These are phyloP conservation scores for Colletotrichum sp. DNA, from an alignment of 2,329 filamentous ascomycete species.

Conservation along the genomic window DNA sequence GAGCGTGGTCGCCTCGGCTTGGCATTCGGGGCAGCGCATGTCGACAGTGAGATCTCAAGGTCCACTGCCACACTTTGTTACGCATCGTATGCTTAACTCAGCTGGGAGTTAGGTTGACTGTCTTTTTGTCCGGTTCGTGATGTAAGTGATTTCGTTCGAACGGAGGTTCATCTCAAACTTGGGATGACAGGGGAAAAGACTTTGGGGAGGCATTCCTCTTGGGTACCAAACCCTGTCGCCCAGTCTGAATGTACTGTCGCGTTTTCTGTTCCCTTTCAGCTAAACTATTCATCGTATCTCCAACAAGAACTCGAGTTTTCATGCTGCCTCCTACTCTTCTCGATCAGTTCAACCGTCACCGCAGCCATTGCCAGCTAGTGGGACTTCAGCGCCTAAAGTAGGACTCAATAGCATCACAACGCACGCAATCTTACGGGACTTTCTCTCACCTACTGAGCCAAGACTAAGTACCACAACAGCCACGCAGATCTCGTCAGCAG, in stretches of 20 bases:
- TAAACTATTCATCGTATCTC: not conserved
- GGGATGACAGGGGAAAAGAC: not conserved
- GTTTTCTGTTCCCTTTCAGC: not conserved
- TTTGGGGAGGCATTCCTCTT: fast-evolving
- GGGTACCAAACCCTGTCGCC: not conserved
- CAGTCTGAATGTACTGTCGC: not conserved
- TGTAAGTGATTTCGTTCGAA: not conserved
- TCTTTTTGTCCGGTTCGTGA: not conserved
- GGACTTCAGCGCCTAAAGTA: not conserved
- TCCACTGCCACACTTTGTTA: not conserved
- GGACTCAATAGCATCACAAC: not conserved
- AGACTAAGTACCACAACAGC: not conserved
- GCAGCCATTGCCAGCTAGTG: not conserved
- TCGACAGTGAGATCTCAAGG: not conserved
- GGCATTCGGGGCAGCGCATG: not conserved
- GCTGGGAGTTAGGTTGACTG: not conserved
- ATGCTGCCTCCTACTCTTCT: not conserved
- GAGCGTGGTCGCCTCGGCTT: not conserved
- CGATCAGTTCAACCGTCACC: not conserved
- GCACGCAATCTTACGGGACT: not conserved
- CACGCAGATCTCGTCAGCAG: not conserved
- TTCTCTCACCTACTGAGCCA: not conserved
- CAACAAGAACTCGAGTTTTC: not conserved
- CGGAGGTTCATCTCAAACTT: not conserved
- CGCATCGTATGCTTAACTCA: not conserved